A percentile compares a stretch with the other conserved stretches of the same genome.
Conservation (phyloP, 306 rosid species). For the Astragalus membranaceus region DNA sequence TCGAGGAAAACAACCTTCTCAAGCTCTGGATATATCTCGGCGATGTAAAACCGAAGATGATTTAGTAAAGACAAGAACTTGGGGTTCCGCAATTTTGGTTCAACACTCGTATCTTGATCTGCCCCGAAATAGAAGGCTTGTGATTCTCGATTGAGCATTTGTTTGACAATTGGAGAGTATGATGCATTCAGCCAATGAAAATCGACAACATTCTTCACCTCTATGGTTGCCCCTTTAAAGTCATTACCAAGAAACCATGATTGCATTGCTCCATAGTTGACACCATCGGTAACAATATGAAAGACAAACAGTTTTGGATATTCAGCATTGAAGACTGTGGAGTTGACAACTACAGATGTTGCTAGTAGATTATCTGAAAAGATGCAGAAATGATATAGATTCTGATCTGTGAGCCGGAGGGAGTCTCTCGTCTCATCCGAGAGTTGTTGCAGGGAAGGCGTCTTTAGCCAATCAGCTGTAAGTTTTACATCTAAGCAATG, state of each 20-base stretch:
- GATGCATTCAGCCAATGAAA: conserved; percentile 73
- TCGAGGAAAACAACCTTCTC: conserved; percentile 93
- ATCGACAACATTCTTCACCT: conserved; percentile 70
- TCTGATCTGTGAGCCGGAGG: conserved; percentile 58
- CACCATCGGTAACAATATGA: conserved; percentile 69
- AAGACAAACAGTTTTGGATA: conserved; percentile 75
- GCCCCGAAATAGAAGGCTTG: conserved; percentile 54
- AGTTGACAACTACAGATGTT: conserved; percentile 74
- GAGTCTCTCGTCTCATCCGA: conserved; percentile 58
- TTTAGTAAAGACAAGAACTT: conserved; percentile 59
- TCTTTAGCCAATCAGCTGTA: conserved; percentile 64
- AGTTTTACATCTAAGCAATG: conserved; percentile 81
- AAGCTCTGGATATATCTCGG: conserved; percentile 84
- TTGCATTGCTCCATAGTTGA: conserved; percentile 70
- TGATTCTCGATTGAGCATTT: conserved; percentile 45
- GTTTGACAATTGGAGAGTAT: conserved; percentile 62
- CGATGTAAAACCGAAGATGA: conserved; percentile 89
- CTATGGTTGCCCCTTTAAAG: conserved; percentile 70
- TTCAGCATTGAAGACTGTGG: conserved; percentile 66
- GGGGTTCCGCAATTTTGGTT: conserved; percentile 55
- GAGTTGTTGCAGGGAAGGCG: conserved; percentile 35
- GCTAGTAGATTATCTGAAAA: conserved; percentile 87
- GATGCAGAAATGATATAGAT: conserved; percentile 82
- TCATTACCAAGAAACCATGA: conserved; percentile 77
- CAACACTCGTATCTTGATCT: conserved; percentile 41